phyloP scores from a whole-genome alignment of 768 basidiomycete genomes.

The Psilocybe cyanescens region DNA sequence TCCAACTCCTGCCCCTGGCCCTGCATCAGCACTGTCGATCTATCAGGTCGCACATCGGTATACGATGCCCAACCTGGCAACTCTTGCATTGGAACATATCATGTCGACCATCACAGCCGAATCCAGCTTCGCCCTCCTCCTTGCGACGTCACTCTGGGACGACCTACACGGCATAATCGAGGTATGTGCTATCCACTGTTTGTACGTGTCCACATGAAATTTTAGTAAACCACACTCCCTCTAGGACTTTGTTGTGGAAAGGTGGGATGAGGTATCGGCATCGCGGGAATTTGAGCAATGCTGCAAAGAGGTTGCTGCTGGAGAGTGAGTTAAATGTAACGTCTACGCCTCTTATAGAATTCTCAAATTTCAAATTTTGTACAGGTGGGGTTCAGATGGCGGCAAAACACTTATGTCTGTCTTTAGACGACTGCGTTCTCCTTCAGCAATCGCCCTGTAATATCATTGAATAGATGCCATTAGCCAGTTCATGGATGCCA shows the following conservation, averaged over 20 bases:
- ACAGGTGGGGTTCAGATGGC: conserved; percentile 73
- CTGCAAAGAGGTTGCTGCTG: conserved; percentile 72
- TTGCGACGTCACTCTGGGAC: conserved; percentile 72
- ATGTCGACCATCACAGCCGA: conserved; percentile 69
- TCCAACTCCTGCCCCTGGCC: conserved; percentile 61
- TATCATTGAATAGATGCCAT: neutral
- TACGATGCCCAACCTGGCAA: conserved; percentile 64
- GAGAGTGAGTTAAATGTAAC: conserved; percentile 57
- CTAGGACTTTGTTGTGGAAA: conserved; percentile 77
- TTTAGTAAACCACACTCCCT: neutral
- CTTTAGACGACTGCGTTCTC: conserved; percentile 70
- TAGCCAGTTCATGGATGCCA: no score
- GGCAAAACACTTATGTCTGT: conserved; percentile 70
- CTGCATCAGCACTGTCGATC: conserved; percentile 74
- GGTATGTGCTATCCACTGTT: conserved; percentile 36
- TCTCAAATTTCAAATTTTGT: conserved; percentile 4
- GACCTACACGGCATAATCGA: conserved; percentile 64
- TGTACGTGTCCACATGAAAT: conserved; percentile 8
- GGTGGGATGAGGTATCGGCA: conserved; percentile 71
- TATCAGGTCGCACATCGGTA: conserved; percentile 83
- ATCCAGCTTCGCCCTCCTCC: conserved; percentile 67
- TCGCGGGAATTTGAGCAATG: conserved; percentile 70
- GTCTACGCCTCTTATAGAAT: neutral
- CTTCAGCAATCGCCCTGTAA: conserved; percentile 25
- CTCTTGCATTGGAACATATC: conserved; percentile 73